Base-by-base conservation (phyloP, 2,329 filamentous ascomycete genomes). In the Sordariomycetes sp. region DNA sequence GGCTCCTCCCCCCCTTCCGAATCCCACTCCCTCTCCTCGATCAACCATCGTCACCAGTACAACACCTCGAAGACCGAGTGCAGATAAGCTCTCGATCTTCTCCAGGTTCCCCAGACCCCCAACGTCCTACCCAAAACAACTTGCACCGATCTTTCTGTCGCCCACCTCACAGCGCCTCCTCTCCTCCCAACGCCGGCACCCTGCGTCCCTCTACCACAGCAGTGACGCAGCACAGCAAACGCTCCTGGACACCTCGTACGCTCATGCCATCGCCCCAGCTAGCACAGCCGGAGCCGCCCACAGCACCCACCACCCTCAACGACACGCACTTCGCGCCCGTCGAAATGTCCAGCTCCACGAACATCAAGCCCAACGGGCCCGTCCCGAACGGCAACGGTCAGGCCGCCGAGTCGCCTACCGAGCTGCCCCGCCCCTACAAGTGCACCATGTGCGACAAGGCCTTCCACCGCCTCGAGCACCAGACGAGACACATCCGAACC, bases 391-490 rank as follows among this genome's bases (percentile, higher is more conserved):
- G 61, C 55, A 28, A 55, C 50, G 80, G 85, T 60, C 83, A 89
- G 68, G 67, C 76, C 62, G 65, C 82, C 73, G 73, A 90, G 55
- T 65, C 62, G 63, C 67, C 69, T 53, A 78, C 74, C 60, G 93
- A 97, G 73, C 83, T 97, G 58, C 94, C 94, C 60, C 87, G 94
- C 59, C 93, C 93, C 0, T 99, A 99, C 85, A 97, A 97, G 79
- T 99, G 93, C 74, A 92, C 93, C 61, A 83, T 99, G 62, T 99
- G 94, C 78, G 93, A 97, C 68, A 96, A 97, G 81, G 93, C 94
- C 61, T 99, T 99, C 76, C 94, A 97, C 79, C 90, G 94, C 62
- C 81, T 99, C 50, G 93, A 97, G 78, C 93, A 97, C 72, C 93
- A 97, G 79, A 86, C 82, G 24, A 76, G 81, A 66, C 93, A 99